Evolutionary conservation across 805 yeast species (phyloP), one percentile per base, ranked within the genome.

Genomic region (Komagataella populi): DNA sequence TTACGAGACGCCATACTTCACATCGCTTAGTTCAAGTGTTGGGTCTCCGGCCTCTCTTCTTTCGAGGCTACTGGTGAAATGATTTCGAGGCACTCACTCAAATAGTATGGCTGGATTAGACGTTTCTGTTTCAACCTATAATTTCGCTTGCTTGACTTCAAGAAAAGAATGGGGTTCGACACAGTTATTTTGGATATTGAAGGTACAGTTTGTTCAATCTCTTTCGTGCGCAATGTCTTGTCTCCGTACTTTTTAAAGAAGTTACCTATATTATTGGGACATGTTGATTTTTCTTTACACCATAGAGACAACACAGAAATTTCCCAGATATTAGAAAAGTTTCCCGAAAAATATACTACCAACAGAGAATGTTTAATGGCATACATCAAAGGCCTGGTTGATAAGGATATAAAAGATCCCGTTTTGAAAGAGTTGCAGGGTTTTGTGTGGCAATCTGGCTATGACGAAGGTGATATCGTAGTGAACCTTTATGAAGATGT

Each of bases 201-300:
- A 62, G 98, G 98, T 16, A 90, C 97, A 0, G 81, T 90, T 30
- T 90, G 97, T 61, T 90, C 96, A 3, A 89, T 90, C 18, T 74
- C 90, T 1, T 90, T 90, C 61, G 98, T 90, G 46, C 84, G 85
- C 58, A 89, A 86, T 24, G 71, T 69, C 2, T 67, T 90, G 39
- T 84, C 80, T 65, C 96, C 96, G 0, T 89, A 77, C 61, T 90
- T 93, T 55, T 62, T 82, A 3, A 50, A 62, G 3, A 65, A 75
- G 55, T 58, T 81, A 22, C 81, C 86, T 44, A 7, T 59, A 1
- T 52, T 72, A 16, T 58, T 80, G 47, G 50, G 57, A 2, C 51
- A 56, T 6, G 60, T 58, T 47, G 22, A 55, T 4, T 73, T 60
- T 53, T 78, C 79, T 1, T 54, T 72, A 17, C 48, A 50, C 18